Base-by-base conservation (phyloP, 2,329 filamentous ascomycete species). In the Alternaria longipes region DNA sequence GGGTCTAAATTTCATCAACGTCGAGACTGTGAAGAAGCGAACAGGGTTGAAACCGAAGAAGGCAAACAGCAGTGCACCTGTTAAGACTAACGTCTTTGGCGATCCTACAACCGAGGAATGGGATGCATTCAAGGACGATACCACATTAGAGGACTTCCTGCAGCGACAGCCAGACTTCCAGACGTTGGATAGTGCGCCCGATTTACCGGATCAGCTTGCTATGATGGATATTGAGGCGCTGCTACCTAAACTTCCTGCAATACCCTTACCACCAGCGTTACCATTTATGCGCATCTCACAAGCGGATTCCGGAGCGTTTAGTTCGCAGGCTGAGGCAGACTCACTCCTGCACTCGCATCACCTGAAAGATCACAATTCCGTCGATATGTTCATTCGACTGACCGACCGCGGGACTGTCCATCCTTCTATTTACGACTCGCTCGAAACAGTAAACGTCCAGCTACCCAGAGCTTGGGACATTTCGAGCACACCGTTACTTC, bases 371-470 rank as follows among this genome's bases (percentile, higher is more conserved):
- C 88, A 89, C 64, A 89, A 93, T 65, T 85, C 88, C n/a, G 89
- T 95, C 44, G 91, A 94, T 75, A 87, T 94, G 66, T 89, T 96
- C 81, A 82, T 94, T 5, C 86, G 91, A 3, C 91, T 91, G 5
- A 91, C 89, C 4, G 85, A 86, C 57, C 86, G 92, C 64, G 91
- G 91, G 8, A 85, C 83, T 18, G 83, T 96, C 12, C 90, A 94
- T 73, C 82, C 96, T 18, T 92, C 89, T 68, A 92, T 97, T 49
- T 94, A 94, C 75, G 91, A 97, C 76, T 94, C 91, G 6, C 92
- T 97, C 70, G 85, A 91, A 61, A 90, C 96, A 59, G 92, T 93
- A 4, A 85, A 80, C 12, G 89, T 93, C 62, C 77, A 81, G 59
- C 84, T 85, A 58, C 84, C 82, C 2, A 81, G 79, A 4, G 71